Percentiles rank a stretch among this genome's conserved stretches.
Evolutionary conservation across 441 rosid genomes (phyloP).

Genomic region (Manihot esculenta): DNA sequence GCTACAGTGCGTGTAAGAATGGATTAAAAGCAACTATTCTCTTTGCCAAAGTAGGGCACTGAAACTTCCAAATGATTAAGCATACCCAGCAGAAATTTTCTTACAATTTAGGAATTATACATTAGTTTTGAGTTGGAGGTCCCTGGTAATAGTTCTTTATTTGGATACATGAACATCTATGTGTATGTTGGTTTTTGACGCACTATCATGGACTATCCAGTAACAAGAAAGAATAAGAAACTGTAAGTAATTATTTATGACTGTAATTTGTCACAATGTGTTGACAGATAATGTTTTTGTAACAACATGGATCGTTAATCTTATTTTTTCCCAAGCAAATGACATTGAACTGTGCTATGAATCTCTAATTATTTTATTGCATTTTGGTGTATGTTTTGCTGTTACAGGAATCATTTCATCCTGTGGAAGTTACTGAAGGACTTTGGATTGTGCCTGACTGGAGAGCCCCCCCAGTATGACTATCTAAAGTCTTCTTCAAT

Average conservation of each 20-base stretch:
- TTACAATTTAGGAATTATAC: no score
- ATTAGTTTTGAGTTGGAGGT: not conserved
- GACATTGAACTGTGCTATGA: not conserved
- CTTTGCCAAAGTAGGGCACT: not conserved
- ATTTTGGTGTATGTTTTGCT: not conserved
- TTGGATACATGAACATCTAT: not conserved
- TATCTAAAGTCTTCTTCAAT: conserved; percentile 17
- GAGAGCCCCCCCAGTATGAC: conserved; percentile 76
- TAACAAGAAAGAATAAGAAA: not conserved
- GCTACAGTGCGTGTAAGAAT: not conserved
- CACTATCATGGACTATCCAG: not conserved
- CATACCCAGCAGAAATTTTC: no score
- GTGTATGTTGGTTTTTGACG: not conserved
- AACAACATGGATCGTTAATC: not conserved
- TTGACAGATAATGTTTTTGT: not conserved
- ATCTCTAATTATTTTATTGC: not conserved
- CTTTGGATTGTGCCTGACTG: conserved; percentile 91
- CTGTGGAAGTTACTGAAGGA: conserved; percentile 64
- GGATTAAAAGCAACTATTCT: not conserved
- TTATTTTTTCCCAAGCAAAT: conserved; percentile 2
- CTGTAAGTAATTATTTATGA: not conserved
- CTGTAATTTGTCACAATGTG: not conserved
- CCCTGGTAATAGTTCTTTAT: not conserved
- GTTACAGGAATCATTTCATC: conserved; percentile 69
- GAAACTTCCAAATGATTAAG: not conserved